These are phyloP conservation scores for Coemansia sp. DNA, from an alignment of 192 early-diverging fungal species.

Conservation along the genomic window DNA sequence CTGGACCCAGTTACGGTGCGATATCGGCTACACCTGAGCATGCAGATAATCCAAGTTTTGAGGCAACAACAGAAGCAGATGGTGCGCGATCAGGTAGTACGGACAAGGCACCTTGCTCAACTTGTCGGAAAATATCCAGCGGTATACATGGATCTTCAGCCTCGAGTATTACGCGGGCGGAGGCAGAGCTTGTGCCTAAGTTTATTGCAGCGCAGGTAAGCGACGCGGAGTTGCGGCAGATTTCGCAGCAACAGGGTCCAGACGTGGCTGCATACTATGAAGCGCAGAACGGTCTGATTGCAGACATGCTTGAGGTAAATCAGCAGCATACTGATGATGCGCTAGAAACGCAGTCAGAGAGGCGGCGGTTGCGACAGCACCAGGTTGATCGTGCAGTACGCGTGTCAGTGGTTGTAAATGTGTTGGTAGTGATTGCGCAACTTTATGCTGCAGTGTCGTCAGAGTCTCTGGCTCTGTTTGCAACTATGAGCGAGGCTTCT, in stretches of 20 bases:
- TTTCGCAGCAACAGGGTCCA: conserved; percentile 30
- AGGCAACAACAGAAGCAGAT: background rate
- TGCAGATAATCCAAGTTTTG: background rate
- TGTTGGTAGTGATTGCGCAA: conserved; percentile 66
- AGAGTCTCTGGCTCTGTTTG: conserved; percentile 72
- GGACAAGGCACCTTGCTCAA: conserved; percentile 10
- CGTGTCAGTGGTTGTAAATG: conserved; percentile 66
- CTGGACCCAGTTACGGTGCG: conserved; percentile 14
- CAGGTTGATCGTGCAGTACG: conserved; percentile 63
- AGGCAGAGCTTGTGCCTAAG: conserved; percentile 46
- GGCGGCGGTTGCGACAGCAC: conserved; percentile 30
- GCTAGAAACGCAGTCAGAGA: conserved; percentile 39
- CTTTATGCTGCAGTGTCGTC: conserved; percentile 73
- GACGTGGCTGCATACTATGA: conserved; percentile 52
- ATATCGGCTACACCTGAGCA: conserved; percentile 5
- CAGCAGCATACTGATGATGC: conserved; percentile 48
- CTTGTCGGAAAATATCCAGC: conserved; percentile 16
- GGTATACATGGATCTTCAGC: conserved; percentile 13
- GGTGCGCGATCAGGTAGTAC: background rate
- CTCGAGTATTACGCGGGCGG: conserved; percentile 38
- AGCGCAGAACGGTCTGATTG: conserved; percentile 52
- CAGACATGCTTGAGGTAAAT: conserved; percentile 45
- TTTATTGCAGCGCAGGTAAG: conserved; percentile 47
- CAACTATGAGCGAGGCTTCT: conserved; percentile 76
- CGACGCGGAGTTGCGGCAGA: conserved; percentile 29